These are phyloP conservation scores for Quercus agrifolia DNA, from an alignment of 306 rosid species.

Conservation along the genomic window DNA sequence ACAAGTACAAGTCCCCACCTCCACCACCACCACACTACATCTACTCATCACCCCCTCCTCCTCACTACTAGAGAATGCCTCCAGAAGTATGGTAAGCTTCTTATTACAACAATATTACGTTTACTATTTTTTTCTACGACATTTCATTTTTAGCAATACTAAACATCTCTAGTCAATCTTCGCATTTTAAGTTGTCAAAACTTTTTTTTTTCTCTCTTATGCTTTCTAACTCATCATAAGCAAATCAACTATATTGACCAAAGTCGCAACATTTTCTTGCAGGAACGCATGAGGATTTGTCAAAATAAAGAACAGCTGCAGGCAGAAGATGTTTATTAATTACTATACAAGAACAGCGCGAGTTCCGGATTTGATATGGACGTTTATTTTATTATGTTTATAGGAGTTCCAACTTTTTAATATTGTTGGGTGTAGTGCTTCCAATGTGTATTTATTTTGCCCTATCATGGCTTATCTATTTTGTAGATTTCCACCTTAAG, in stretches of 20 bases:
- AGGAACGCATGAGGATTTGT: constrained; percentile 34
- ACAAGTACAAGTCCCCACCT: constrained; percentile 8
- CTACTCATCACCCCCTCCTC: constrained; percentile 82
- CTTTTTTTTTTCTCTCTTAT: background rate
- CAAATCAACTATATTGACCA: background rate
- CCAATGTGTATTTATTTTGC: constrained; percentile 12
- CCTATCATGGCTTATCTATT: background rate
- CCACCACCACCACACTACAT: constrained; percentile 39
- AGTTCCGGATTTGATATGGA: constrained; percentile 14
- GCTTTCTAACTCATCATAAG: background rate
- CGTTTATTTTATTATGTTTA: background rate
- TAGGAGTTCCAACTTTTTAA: background rate
- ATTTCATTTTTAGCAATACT: background rate
- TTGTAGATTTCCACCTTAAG: constrained; percentile 33
- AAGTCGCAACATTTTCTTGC: background rate
- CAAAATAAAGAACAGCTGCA: constrained; percentile 48
- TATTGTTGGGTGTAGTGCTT: constrained; percentile 4
- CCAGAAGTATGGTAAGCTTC: constrained; percentile 38
- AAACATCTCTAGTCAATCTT: background rate
- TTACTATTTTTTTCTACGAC: background rate
- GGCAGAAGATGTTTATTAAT: constrained; percentile 27
- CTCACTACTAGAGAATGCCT: constrained; percentile 43
- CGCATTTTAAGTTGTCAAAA: background rate
- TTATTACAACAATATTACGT: background rate
- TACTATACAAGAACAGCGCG: constrained; percentile 10